A percentile compares a stretch with the other conserved stretches of the same genome.
These are phyloP conservation scores for Mycena latifolia DNA, from an alignment of 768 basidiomycete genomes.

Conservation along the genomic window DNA sequence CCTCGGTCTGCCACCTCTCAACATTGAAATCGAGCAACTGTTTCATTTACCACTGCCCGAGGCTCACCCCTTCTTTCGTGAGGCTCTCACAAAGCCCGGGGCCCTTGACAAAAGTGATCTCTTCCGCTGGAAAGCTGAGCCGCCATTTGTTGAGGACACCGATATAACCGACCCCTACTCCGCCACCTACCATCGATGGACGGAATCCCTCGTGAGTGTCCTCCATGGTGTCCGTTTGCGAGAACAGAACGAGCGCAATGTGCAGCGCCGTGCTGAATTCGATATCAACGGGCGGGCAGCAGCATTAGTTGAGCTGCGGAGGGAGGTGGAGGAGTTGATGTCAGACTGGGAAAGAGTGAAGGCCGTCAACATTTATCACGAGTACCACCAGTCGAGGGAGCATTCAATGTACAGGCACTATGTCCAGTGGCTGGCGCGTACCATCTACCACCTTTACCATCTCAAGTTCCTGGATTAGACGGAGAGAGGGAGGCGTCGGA, in stretches of 20 bases:
- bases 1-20: neutral
- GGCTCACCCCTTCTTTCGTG: neutral
- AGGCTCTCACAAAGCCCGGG: neutral
- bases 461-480: conserved; percentile 13
- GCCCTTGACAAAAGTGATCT: neutral
- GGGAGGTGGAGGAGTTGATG: neutral
- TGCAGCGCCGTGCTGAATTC: neutral
- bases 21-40: neutral
- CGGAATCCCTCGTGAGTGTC: neutral
- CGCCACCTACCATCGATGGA: neutral
- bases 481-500: no score
- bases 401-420: neutral
- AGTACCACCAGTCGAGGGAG: conserved; percentile 1
- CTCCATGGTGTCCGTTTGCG: neutral
- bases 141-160: neutral
- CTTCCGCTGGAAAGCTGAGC: neutral
- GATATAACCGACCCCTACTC: neutral
- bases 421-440: conserved; percentile 2
- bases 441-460: conserved; percentile 3
- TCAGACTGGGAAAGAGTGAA: neutral
- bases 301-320: neutral
- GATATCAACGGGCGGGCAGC: neutral
- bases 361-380: neutral
- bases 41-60: neutral
- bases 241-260: neutral